Base-by-base conservation (phyloP, 257 asterid genomes). In the Nyctanthes arbortristis region DNA sequence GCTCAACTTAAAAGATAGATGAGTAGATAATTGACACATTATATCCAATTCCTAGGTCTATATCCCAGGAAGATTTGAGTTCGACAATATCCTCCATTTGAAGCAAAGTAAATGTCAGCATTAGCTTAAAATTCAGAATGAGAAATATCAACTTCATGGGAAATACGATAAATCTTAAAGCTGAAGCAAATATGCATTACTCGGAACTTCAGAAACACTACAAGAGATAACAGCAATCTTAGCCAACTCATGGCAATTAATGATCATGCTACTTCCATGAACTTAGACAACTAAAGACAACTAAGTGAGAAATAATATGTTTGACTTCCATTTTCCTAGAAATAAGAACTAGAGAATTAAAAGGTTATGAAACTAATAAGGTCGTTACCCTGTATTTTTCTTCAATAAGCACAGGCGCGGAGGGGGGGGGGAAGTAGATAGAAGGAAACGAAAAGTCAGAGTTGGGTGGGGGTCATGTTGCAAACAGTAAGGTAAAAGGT, bases 181-280 rank as follows among this genome's bases (percentile, higher is more conserved):
- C 9, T 12, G 27, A 67, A 55, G 64, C 64, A 79, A 63, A 52
- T 70, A 12, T 61, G 25, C 10, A 55, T 11, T 4, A 39, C 32
- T 35, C 57, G 54, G 12, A 40, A 65, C 30, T 32, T 55, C 14
- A 61, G 45, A 56, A 69, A 66, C 35, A 56, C 57, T 27, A 60
- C 43, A 57, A 69, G 30, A 40, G 66, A 60, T 64, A 36, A 52
- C 65, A 54, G 60, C 65, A 3, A 22, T 57, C 61, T 35, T 60
- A 13, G 71, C 70, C 77, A 76, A 56, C 65, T 73, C 49, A 54
- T 35, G 25, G 73, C 64, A 76, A 73, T 69, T 66, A 77, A 76
- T 72, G 77, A 56, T 56, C 40, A 70, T 68, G 20, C 45, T 49
- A 57, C 30, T 20, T 34, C 24, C 24, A 63, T 13, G 31, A 39